These are phyloP conservation scores for Raffaelea albimanens DNA, from an alignment of 2,329 filamentous ascomycete genomes.

Conservation along the genomic window DNA sequence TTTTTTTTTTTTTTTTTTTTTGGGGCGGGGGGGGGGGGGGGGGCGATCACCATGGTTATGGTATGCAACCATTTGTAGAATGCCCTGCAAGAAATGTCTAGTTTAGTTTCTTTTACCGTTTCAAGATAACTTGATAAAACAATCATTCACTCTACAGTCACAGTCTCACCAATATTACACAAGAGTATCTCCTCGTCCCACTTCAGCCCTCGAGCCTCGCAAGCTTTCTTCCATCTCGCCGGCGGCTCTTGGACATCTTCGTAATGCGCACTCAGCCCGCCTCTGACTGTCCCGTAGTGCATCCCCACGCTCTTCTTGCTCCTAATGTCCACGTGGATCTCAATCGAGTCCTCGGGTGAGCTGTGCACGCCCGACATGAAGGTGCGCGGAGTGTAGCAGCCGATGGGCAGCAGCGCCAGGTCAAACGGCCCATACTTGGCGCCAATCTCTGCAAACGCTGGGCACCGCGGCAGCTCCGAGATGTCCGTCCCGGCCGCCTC, in stretches of 20 bases:
- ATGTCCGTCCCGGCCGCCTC: not conserved
- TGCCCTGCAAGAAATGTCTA: no score
- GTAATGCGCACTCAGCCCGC: constrained; percentile 8
- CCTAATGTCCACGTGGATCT: constrained; percentile 77
- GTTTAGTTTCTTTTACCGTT: no score
- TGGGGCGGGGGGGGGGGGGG: no score
- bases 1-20: no score
- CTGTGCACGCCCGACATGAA: constrained; percentile 76
- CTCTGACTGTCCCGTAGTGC: constrained; percentile 64
- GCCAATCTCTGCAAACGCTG: constrained; percentile 80
- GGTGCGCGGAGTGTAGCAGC: constrained; percentile 65
- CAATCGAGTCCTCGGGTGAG: constrained; percentile 76
- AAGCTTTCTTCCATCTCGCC: constrained; percentile 45
- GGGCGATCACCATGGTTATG: no score
- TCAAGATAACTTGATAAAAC: no score
- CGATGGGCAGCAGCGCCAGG: constrained; percentile 84
- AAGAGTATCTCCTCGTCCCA: constrained; percentile 51
- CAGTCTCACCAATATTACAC: constrained; percentile 55
- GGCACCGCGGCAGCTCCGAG: constrained; percentile 51
- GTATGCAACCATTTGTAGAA: no score
- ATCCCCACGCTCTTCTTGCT: constrained; percentile 78
- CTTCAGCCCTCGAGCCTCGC: constrained; percentile 43
- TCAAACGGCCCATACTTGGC: constrained; percentile 73
- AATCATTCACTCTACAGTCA: not conserved
- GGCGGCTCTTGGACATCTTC: constrained; percentile 63